Evolutionary conservation across 176 grass and related monocot genomes (phyloP), one percentile per base, ranked within the genome.

Genomic region (Urochloa ruziziensis): DNA sequence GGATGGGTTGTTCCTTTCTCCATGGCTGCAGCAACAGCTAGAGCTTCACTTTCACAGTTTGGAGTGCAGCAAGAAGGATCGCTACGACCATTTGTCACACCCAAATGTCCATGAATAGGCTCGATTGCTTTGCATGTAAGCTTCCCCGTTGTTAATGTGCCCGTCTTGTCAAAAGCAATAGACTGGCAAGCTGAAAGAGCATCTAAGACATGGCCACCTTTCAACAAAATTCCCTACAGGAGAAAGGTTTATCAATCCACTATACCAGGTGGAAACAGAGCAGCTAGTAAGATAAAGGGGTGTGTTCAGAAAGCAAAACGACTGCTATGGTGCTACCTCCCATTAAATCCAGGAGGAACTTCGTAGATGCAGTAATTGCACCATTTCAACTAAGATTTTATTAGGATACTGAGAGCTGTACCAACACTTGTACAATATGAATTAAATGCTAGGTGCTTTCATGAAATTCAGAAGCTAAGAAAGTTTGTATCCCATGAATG

Each of bases 121-220:
- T 98, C 96, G 3, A 98, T 98, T 62, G 96, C 96, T 81, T 91
- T 98, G 81, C 96, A 98, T 66, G 86, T 93, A 81, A 98, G 92
- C 83, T 95, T 98, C 76, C 96, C 96, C 32, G 96, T 98, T 82
- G 96, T 98, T 84, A 98, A 44, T 25, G 96, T 98, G 54, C 96
- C 96, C 35, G 96, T 98, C 90, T 98, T 98, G 86, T 98, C 96
- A 90, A 98, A 98, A 73, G 96, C 96, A 82, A 98, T 85, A 57
- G 93, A 98, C 56, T 95, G 91, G 83, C 96, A 98, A 81, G 91
- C 28, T 39, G 93, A 85, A 65, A 98, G 96, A 25, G 96, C 96
- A 90, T 98, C 96, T 66, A 98, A 83, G 27, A 98, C 96, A 90
- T 98, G 93, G 28, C 96, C 96, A 52, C 96, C 96, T 83, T 98